Base-by-base conservation (phyloP, 1,284 basidiomycete genomes). In the Ustilago vetiveriae region DNA sequence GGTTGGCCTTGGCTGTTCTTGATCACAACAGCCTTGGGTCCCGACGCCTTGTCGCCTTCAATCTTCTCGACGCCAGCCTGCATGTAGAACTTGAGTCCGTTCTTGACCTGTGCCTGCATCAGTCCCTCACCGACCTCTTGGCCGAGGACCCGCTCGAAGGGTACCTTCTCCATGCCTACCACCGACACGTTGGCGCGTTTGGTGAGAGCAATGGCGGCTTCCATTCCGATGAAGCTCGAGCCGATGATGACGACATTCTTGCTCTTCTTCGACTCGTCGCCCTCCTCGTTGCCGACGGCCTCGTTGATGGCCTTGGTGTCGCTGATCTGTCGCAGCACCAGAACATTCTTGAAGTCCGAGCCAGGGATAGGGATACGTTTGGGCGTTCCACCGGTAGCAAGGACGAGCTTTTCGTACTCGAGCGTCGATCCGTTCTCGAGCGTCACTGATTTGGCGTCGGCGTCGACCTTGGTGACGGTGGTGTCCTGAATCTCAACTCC, bases 221-320 rank as follows among this genome's bases (percentile, higher is more conserved):
- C 94, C 90, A 97, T 92, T 49, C 91, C 90, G 77, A 98, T 98
- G 84, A 96, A 97, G 17, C 90, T 92, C 29, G 89, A 90, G 2
- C 94, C 94, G 66, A 96, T 90, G 29, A 96, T 87, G 29, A 94
- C 91, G 42, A 92, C 83, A 50, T 88, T 86, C 76, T 91, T 90
- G 53, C 47, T 63, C 51, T 65, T 57, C 42, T 62, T 55, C 38
- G 63, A 60, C 36, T 63, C 66, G 56, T 83, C 81, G 36, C 76
- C 71, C 17, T 80, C 65, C 69, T 74, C 70, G 40, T 72, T 72
- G 14, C 65, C 69, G 83, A 60, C 74, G 87, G 90, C 90, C 38
- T 86, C 86, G 72, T 90, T 90, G 67, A 96, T 89, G 47, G 87
- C 87, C 83, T 90, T 87, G 2, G 92, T 85, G 80, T 95, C 90